Percentiles rank a stretch among this genome's conserved stretches.
Evolutionary conservation across 2,329 filamentous ascomycete genomes (phyloP).

Genomic region (Aureobasidium sp.): DNA sequence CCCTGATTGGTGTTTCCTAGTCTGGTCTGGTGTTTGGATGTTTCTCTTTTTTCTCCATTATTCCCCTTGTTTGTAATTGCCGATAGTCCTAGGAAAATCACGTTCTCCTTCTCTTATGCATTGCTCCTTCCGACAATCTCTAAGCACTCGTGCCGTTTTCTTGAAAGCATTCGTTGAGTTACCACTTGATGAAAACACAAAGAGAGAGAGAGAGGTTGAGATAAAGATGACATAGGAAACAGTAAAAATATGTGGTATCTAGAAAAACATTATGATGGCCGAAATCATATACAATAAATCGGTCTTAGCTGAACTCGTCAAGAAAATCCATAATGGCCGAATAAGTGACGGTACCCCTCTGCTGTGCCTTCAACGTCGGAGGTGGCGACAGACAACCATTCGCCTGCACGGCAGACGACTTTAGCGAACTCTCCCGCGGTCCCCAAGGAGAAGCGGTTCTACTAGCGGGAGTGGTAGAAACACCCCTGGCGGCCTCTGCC

Average conservation of each 20-base stretch:
- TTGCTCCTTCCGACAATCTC: background rate
- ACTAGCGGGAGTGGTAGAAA: background rate
- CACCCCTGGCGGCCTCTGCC: background rate
- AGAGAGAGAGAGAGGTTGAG: too few species aligned
- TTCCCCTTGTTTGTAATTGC: background rate
- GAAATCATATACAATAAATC: background rate
- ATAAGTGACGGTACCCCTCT: background rate
- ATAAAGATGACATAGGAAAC: background rate
- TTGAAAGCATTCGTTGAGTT: too few species aligned
- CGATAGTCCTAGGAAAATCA: background rate
- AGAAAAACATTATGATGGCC: background rate
- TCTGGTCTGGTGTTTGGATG: background rate
- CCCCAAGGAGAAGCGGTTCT: background rate
- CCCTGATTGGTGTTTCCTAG: background rate
- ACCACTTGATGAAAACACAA: too few species aligned
- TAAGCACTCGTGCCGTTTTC: too few species aligned
- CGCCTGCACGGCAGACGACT: background rate
- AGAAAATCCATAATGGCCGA: constrained; percentile 4
- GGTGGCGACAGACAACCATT: background rate
- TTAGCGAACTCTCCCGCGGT: background rate
- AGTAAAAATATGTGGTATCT: background rate
- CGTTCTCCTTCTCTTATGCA: background rate
- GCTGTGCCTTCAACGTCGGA: background rate
- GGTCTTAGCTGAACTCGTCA: background rate
- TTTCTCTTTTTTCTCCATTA: background rate